phyloP scores from a whole-genome alignment of 108 stramenopile species.

The Aurantiochytrium sp. region DNA sequence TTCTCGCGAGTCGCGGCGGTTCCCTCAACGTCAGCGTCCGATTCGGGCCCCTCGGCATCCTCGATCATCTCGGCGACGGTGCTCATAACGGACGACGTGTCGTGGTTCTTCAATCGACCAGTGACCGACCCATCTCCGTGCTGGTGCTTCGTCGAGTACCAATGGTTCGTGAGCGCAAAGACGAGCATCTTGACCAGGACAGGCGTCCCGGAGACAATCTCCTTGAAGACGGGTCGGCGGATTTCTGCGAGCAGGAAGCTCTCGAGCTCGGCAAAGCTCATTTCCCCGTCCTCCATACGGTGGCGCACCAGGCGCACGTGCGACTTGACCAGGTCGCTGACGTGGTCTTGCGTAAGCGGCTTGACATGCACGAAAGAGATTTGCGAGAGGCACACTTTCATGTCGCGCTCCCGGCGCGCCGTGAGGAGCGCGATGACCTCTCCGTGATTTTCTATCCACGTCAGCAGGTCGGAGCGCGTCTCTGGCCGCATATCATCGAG shows the following conservation, averaged over 20 bases:
- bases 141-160: not conserved
- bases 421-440: not conserved
- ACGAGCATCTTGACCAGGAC: not conserved
- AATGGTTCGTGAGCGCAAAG: not conserved
- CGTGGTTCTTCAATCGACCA: too few relatives aligned
- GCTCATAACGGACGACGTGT: too few relatives aligned
- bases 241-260: not conserved
- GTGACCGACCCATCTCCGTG: too few relatives aligned
- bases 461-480: not conserved
- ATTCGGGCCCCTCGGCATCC: too few relatives aligned
- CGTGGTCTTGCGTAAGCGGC: not conserved
- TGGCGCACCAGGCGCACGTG: not conserved
- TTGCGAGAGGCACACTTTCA: not conserved
- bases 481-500: conserved; percentile 9
- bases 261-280: not conserved
- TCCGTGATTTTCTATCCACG: not conserved
- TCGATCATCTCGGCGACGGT: too few relatives aligned
- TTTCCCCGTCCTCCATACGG: not conserved
- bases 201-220: not conserved
- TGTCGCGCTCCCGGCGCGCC: not conserved
- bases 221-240: not conserved
- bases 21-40: too few relatives aligned
- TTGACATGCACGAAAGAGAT: not conserved
- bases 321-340: not conserved
- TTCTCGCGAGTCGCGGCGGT: too few relatives aligned